Conservation (phyloP, 2,329 filamentous ascomycete species). For the Pezicula neosporulosa region DNA sequence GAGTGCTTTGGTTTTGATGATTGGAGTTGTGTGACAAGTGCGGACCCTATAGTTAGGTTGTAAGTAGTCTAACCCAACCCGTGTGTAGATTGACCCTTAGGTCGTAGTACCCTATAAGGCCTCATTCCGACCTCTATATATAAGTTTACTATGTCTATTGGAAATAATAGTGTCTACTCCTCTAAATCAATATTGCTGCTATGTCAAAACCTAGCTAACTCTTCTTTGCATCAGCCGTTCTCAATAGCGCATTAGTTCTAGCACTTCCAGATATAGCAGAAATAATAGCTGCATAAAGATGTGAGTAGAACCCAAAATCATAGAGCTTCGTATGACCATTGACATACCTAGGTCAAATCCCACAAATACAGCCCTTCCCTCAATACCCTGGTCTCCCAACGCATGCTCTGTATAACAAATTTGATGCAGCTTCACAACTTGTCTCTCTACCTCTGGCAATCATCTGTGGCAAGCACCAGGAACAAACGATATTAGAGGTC, state of each 20-base stretch:
- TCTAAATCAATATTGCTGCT: too few species aligned
- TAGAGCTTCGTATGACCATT: not conserved
- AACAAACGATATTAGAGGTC: slow-evolving; percentile 16
- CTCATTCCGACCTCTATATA: too few species aligned
- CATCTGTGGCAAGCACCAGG: slow-evolving; percentile 11
- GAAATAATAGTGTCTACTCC: too few species aligned
- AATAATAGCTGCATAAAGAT: not conserved
- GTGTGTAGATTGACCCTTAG: too few species aligned
- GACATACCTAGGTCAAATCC: not conserved
- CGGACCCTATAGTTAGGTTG: too few species aligned
- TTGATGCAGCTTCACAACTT: slow-evolving; percentile 11
- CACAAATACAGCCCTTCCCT: slow-evolving; percentile 6
- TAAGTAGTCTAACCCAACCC: too few species aligned
- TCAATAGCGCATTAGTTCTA: not conserved
- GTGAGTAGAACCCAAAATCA: not conserved
- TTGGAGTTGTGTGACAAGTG: too few species aligned
- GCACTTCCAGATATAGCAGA: not conserved
- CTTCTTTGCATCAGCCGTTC: too few species aligned
- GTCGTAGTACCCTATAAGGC: too few species aligned
- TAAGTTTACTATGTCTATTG: too few species aligned
- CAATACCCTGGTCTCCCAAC: slow-evolving; percentile 8
- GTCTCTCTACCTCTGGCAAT: slow-evolving; percentile 10
- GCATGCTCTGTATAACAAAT: slow-evolving; percentile 11
- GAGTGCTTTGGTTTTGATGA: too few species aligned
- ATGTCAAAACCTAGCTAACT: too few species aligned